Evolutionary conservation across 2,329 filamentous ascomycete genomes (phyloP).

Genomic region (Fusarium redolens): DNA sequence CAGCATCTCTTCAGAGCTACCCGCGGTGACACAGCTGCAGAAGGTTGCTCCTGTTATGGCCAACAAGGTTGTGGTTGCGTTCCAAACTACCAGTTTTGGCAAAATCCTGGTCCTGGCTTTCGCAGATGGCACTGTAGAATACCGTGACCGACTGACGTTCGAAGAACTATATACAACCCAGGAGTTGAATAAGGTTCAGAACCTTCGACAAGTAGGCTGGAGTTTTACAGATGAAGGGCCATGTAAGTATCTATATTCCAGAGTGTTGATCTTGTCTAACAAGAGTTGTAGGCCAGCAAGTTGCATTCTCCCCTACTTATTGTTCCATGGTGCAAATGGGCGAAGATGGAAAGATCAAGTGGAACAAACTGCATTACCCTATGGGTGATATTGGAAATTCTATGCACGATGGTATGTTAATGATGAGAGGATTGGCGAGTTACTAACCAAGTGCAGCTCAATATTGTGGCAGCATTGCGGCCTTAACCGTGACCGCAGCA

Average conservation of each 20-base stretch:
- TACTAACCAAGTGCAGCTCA: constrained; percentile 54
- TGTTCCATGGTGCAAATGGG: constrained; percentile 69
- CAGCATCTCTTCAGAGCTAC: constrained; percentile 53
- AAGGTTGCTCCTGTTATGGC: constrained; percentile 76
- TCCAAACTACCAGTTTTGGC: constrained; percentile 76
- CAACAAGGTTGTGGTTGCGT: constrained; percentile 76
- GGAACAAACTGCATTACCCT: constrained; percentile 66
- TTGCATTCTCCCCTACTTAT: constrained; percentile 70
- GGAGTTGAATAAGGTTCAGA: constrained; percentile 73
- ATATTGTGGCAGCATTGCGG: constrained; percentile 70
- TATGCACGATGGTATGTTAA: constrained; percentile 60
- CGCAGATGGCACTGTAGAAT: constrained; percentile 84
- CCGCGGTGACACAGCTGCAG: constrained; percentile 60
- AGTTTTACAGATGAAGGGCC: constrained; percentile 73
- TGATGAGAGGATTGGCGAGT: neutral
- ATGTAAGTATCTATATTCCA: constrained; percentile 58
- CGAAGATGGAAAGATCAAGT: constrained; percentile 69
- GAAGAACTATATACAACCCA: constrained; percentile 72
- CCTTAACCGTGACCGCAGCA: constrained; percentile 65
- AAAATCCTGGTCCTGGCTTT: constrained; percentile 78
- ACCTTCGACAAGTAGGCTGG: constrained; percentile 82
- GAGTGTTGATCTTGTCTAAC: constrained; percentile 16
- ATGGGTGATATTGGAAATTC: constrained; percentile 60
- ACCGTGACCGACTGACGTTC: constrained; percentile 81
- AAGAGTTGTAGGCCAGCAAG: constrained; percentile 61